Conservation (phyloP, 2,329 filamentous ascomycete genomes). For the Pyrenophora seminiperda region DNA sequence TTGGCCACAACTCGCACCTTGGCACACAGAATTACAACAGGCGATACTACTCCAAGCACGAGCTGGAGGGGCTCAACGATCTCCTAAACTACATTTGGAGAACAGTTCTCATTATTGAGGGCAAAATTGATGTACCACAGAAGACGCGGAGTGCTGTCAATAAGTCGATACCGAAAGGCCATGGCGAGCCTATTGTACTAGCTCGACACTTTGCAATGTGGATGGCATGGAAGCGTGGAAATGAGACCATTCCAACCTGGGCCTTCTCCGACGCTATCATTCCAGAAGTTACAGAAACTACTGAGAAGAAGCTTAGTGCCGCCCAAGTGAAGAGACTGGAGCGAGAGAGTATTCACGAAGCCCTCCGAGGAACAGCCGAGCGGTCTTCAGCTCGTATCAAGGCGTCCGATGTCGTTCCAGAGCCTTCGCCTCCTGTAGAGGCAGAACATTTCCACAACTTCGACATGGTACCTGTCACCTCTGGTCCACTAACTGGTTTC, state of each 20-base stretch:
- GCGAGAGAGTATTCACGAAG: slow-evolving; percentile 55
- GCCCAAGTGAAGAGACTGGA: slow-evolving; percentile 62
- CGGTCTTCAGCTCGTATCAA: slow-evolving; percentile 48
- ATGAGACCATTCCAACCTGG: slow-evolving; percentile 66
- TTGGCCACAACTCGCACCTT: slow-evolving; percentile 56
- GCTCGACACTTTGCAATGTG: slow-evolving; percentile 67
- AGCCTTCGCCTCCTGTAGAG: slow-evolving; percentile 20
- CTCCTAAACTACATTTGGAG: slow-evolving; percentile 66
- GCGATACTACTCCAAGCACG: slow-evolving; percentile 66
- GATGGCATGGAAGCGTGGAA: slow-evolving; percentile 71
- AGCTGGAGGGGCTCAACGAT: slow-evolving; percentile 65
- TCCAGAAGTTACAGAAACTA: slow-evolving; percentile 45
- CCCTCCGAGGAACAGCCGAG: slow-evolving; percentile 52
- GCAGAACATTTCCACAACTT: slow-evolving; percentile 19
- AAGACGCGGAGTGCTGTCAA: slow-evolving; percentile 65
- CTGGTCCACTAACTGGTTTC: slow-evolving; percentile 40
- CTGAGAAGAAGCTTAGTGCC: slow-evolving; percentile 61
- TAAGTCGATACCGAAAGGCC: slow-evolving; percentile 66
- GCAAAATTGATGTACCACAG: slow-evolving; percentile 64
- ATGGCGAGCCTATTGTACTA: slow-evolving; percentile 65
- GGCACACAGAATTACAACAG: slow-evolving; percentile 62
- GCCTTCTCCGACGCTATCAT: slow-evolving; percentile 62
- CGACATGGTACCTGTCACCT: slow-evolving; percentile 19
- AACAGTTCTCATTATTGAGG: slow-evolving; percentile 65
- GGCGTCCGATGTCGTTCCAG: slow-evolving; percentile 23